A percentile compares a stretch with the other conserved stretches of the same genome.
Evolutionary conservation across 225 moss, liverwort and hornwort genomes (phyloP).

Genomic region (Marchantia paleacea): DNA sequence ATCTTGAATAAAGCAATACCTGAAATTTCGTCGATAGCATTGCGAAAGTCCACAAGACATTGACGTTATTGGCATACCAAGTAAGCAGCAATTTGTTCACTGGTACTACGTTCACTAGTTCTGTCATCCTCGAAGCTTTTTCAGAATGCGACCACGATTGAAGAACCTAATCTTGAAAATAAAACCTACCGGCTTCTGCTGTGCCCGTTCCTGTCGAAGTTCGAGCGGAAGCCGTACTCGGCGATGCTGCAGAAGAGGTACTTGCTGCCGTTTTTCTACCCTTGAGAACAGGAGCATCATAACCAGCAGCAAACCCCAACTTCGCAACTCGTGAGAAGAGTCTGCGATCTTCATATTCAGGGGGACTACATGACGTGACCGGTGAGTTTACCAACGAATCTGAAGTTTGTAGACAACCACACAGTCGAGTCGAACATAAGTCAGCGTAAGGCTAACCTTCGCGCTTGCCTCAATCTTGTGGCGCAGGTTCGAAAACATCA

Average conservation of each 20-base stretch:
- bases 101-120: too few relatives aligned
- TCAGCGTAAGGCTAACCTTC: neutral
- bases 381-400: conserved; percentile 41
- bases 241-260: conserved; percentile 45
- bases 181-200: conserved; percentile 32
- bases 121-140: too few relatives aligned
- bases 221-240: conserved; percentile 41
- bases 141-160: too few relatives aligned
- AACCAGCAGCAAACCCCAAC: conserved; percentile 90
- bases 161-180: neutral
- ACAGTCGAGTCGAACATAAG: neutral
- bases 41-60: too few relatives aligned
- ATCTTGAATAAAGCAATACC: too few relatives aligned
- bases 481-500: too few relatives aligned
- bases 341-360: conserved; percentile 60
- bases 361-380: conserved; percentile 52
- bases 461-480: too few relatives aligned
- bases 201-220: conserved; percentile 2
- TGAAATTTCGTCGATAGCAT: too few relatives aligned
- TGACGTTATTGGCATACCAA: too few relatives aligned
- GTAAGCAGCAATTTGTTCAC: too few relatives aligned
- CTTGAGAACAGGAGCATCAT: conserved; percentile 74
- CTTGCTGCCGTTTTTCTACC: conserved; percentile 39
- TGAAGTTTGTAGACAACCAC: conserved; percentile 1
- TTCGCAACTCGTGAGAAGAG: conserved; percentile 81